phyloP scores from a whole-genome alignment of 2,329 filamentous ascomycete genomes.

The Beauveria sp. region DNA sequence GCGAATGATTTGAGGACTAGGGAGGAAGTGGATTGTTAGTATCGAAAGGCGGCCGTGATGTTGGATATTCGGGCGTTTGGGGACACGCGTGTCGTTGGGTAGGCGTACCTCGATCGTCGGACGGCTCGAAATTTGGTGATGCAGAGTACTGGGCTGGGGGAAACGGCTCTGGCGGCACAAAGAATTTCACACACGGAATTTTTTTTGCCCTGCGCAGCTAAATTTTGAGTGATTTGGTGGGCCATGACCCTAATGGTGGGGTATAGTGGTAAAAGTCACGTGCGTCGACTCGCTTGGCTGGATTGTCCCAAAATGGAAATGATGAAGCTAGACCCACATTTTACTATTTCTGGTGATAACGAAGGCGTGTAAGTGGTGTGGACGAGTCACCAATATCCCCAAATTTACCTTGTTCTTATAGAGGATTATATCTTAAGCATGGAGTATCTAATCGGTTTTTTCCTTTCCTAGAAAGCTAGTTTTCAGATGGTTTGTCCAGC shows the following conservation, averaged over 20 bases:
- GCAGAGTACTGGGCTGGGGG: constrained; percentile 22
- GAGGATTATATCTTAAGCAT: too few relatives aligned
- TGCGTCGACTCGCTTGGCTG: background rate
- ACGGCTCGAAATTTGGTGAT: constrained; percentile 32
- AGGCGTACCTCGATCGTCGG: constrained; percentile 32
- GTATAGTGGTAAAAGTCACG: constrained; percentile 1
- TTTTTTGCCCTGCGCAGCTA: constrained; percentile 5
- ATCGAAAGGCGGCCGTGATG: background rate
- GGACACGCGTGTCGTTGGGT: background rate
- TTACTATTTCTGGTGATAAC: background rate
- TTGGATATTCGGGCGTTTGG: background rate
- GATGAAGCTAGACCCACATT: background rate
- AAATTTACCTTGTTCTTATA: too few relatives aligned
- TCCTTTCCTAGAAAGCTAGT: too few relatives aligned
- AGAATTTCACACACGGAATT: constrained; percentile 22
- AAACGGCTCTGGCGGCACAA: constrained; percentile 19
- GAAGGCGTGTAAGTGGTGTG: background rate
- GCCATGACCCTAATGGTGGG: constrained; percentile 32
- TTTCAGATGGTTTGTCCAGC: too few relatives aligned
- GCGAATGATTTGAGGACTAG: constrained; percentile 35
- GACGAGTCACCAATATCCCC: too few relatives aligned
- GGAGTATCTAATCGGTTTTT: too few relatives aligned
- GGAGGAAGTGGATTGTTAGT: constrained; percentile 7
- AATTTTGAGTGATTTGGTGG: constrained; percentile 26
- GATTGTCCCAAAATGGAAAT: background rate